Conservation (phyloP, 2,329 filamentous ascomycete species). For the Neoscytalidium dimidiatum region DNA sequence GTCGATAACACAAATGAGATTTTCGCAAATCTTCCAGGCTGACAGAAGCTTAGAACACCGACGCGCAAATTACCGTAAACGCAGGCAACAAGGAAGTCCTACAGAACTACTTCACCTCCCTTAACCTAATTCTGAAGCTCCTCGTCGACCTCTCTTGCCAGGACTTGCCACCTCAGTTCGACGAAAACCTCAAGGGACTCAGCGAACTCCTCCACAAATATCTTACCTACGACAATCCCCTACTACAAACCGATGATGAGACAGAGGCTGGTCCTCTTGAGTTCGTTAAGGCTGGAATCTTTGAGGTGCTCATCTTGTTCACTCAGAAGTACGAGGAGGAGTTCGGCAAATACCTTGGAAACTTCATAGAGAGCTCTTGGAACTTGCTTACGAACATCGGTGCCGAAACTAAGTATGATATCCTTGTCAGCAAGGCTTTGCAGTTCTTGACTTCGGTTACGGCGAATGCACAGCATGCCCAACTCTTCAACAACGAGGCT, state of each 20-base stretch:
- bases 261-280: slow-evolving; percentile 82
- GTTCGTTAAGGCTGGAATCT: slow-evolving; percentile 89
- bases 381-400: slow-evolving; percentile 84
- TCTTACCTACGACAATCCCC: slow-evolving; percentile 81
- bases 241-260: slow-evolving; percentile 85
- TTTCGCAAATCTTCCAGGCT: not conserved
- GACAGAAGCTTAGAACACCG: slow-evolving; percentile 56
- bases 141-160: slow-evolving; percentile 97
- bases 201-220: slow-evolving; percentile 87
- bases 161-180: slow-evolving; percentile 91
- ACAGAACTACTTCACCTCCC: slow-evolving; percentile 76
- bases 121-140: slow-evolving; percentile 88
- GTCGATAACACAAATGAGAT: slow-evolving; percentile 23
- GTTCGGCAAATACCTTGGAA: slow-evolving; percentile 76
- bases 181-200: slow-evolving; percentile 79
- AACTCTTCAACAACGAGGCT: slow-evolving; percentile 79
- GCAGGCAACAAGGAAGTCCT: slow-evolving; percentile 73
- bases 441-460: slow-evolving; percentile 93
- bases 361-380: slow-evolving; percentile 91
- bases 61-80: slow-evolving; percentile 71
- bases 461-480: slow-evolving; percentile 73
- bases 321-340: slow-evolving; percentile 95
- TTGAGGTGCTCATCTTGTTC: slow-evolving; percentile 85
- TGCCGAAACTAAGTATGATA: slow-evolving; percentile 88
- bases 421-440: slow-evolving; percentile 88